These are phyloP conservation scores for Esteya vermicola DNA, from an alignment of 2,329 filamentous ascomycete genomes.

Conservation along the genomic window DNA sequence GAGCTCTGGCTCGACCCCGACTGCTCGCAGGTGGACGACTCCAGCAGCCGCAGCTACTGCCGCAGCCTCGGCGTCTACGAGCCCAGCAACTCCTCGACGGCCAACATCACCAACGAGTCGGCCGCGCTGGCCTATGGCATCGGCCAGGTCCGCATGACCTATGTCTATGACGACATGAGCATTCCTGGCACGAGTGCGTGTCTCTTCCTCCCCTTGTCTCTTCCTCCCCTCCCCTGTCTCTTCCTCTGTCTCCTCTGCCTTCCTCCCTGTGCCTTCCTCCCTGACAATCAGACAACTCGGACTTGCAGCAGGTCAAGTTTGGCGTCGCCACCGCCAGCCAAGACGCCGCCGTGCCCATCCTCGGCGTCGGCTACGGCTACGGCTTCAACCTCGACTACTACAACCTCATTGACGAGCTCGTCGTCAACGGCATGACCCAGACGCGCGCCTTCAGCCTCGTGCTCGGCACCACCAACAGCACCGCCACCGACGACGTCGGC, in stretches of 20 bases:
- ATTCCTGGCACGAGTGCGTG: slow-evolving; percentile 10
- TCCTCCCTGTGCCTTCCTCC: too few species aligned
- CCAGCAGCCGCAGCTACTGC: slow-evolving; percentile 23
- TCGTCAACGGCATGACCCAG: slow-evolving; percentile 30
- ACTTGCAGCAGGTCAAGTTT: slow-evolving; percentile 37
- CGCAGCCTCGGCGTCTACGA: slow-evolving; percentile 25
- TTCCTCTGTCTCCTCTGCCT: too few species aligned
- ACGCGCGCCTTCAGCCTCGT: slow-evolving; percentile 18
- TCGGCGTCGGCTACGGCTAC: slow-evolving; percentile 56
- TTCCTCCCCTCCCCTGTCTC: neutral
- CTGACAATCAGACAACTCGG: slow-evolving; percentile 16
- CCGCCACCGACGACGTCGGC: slow-evolving; percentile 7
- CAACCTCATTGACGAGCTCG: slow-evolving; percentile 31
- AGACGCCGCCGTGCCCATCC: slow-evolving; percentile 37
- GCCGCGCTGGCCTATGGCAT: slow-evolving; percentile 29
- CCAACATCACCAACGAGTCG: slow-evolving; percentile 12
- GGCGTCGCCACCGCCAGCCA: slow-evolving; percentile 36
- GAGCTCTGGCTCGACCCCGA: slow-evolving; percentile 46
- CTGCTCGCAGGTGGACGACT: slow-evolving; percentile 26
- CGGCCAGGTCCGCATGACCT: slow-evolving; percentile 25
- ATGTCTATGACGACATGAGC: slow-evolving; percentile 25
- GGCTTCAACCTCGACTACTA: slow-evolving; percentile 20
- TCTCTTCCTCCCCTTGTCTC: slow-evolving; percentile 1
- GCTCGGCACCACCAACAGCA: slow-evolving; percentile 13
- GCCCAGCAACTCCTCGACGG: slow-evolving; percentile 20